Percentiles rank a stretch among this genome's conserved stretches.
phyloP scores from a whole-genome alignment of 169 alveolate species.

The Babesia divergens region DNA sequence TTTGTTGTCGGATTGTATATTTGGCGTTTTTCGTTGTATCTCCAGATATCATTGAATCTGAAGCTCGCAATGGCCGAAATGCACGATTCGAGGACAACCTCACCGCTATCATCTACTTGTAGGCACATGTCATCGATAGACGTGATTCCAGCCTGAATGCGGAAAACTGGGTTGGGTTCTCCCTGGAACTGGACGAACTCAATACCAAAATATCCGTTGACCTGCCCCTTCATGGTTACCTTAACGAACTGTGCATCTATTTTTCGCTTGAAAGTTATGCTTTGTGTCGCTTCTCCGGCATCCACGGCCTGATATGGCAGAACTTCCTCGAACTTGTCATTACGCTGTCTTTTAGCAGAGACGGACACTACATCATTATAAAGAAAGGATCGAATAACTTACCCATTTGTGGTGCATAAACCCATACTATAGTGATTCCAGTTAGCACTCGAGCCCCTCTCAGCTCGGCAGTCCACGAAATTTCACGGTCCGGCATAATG shows the following conservation, averaged over 20 bases:
- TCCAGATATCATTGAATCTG: conserved; percentile 72
- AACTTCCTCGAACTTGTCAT: conserved; percentile 67
- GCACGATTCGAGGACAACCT: conserved; percentile 74
- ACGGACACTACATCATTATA: conserved; percentile 46
- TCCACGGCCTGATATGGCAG: conserved; percentile 71
- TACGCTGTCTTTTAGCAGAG: conserved; percentile 64
- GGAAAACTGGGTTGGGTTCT: conserved; percentile 79
- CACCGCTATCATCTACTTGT: conserved; percentile 72
- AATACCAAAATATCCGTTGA: conserved; percentile 82
- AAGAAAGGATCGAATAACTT: neutral
- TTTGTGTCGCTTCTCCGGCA: conserved; percentile 68
- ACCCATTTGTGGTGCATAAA: conserved; percentile 49
- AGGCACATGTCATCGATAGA: conserved; percentile 75
- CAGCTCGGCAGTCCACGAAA: conserved; percentile 69
- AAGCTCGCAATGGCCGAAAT: conserved; percentile 69
- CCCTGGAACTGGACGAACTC: conserved; percentile 79
- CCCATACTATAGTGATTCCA: conserved; percentile 54
- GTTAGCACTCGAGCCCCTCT: conserved; percentile 63
- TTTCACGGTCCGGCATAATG: conserved; percentile 59
- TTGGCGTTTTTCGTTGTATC: conserved; percentile 68
- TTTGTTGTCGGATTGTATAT: conserved; percentile 67
- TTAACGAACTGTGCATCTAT: conserved; percentile 73
- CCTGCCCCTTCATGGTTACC: conserved; percentile 77
- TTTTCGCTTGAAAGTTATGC: conserved; percentile 68
- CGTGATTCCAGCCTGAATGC: conserved; percentile 87